Evolutionary conservation across 2,329 filamentous ascomycete species (phyloP), one percentile per base, ranked within the genome.

Genomic region (Fusarium sambucinum): DNA sequence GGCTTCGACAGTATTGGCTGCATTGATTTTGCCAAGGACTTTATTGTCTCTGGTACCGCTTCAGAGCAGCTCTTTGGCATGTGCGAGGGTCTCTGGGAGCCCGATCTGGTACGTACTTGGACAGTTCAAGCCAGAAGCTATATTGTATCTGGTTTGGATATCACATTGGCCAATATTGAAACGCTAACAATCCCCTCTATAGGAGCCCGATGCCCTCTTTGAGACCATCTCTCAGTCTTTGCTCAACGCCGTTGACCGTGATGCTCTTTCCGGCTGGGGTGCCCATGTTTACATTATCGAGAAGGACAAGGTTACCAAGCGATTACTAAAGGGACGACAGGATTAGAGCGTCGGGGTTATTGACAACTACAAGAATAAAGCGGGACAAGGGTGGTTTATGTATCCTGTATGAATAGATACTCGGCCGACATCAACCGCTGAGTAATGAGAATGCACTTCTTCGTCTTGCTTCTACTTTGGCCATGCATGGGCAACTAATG

Each of bases 241-340:
- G 63, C 87, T 99, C 74, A 98, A 96, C 81, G 96, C 96, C 63
- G 93, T 98, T 60, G 96, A 99, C 82, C 89, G 96, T 83, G 96
- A 99, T 82, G 96, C 96, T 54, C 86, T 99, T 69, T 97, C 95
- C 37, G 96, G 96, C 70, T 98, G 96, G 96, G 96, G 96, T 79
- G 96, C 96, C 38, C 94, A 99, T 78, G 96, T 99, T 74, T 99
- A 98, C 84, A 97, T 99, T 78, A 97, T 99, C 80, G 96, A 98
- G 86, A 99, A 99, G 88, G 94, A 97, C 85, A 98, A 98, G 92
- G 93, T 99, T 69, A 98, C 96, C 77, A 97, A 98, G 91, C 88
- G 96, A 80, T 89, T 99, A 89, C 86, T 99, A 81, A 98, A 98
- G 89, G 94, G 94, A 78, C 90, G 94, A 85, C 95, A 98, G 85